A percentile compares a stretch with the other conserved stretches of the same genome.
Conservation (phyloP, 192 early-diverging fungal genomes). For the Chytriomyces hyalinus region DNA sequence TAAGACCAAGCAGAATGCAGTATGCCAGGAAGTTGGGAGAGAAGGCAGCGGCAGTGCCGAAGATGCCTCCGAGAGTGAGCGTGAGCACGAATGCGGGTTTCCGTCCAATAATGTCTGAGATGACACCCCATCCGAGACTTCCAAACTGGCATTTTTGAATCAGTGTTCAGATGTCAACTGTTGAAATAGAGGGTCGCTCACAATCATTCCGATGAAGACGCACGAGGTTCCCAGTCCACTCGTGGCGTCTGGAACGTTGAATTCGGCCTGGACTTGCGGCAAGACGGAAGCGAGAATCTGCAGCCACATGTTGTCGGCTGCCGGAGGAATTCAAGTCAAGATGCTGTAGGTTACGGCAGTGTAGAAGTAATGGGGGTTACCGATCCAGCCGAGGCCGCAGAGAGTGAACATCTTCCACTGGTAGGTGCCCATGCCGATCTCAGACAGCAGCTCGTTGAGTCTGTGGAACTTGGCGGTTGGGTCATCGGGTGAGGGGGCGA, state of each 20-base stretch:
- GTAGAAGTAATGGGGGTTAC: no score
- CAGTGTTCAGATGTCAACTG: no score
- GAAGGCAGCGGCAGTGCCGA: constrained; percentile 72
- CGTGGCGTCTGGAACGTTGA: constrained; percentile 62
- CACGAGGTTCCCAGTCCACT: constrained; percentile 56
- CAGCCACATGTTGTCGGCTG: constrained; percentile 33
- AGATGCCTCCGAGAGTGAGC: constrained; percentile 70
- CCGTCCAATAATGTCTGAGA: constrained; percentile 77
- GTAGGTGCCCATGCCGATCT: constrained; percentile 21
- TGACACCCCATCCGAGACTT: constrained; percentile 78
- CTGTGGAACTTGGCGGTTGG: not conserved
- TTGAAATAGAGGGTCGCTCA: constrained; percentile 21
- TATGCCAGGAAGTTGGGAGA: constrained; percentile 68
- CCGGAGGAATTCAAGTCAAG: no score
- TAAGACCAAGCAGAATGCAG: constrained; percentile 46
- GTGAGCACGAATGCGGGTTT: constrained; percentile 76
- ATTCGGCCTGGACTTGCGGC: constrained; percentile 80
- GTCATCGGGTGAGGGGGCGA: no score
- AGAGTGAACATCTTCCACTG: constrained; percentile 30
- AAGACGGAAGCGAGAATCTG: constrained; percentile 75
- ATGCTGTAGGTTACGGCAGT: no score
- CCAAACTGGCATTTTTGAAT: constrained; percentile 51
- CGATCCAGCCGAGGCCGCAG: constrained; percentile 17
- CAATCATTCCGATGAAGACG: constrained; percentile 80
- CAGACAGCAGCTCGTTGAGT: constrained; percentile 19